Percentiles rank a stretch among this genome's conserved stretches.
Evolutionary conservation across 2,329 filamentous ascomycete genomes (phyloP).

Genomic region (Phyllosticta citribraziliensis): DNA sequence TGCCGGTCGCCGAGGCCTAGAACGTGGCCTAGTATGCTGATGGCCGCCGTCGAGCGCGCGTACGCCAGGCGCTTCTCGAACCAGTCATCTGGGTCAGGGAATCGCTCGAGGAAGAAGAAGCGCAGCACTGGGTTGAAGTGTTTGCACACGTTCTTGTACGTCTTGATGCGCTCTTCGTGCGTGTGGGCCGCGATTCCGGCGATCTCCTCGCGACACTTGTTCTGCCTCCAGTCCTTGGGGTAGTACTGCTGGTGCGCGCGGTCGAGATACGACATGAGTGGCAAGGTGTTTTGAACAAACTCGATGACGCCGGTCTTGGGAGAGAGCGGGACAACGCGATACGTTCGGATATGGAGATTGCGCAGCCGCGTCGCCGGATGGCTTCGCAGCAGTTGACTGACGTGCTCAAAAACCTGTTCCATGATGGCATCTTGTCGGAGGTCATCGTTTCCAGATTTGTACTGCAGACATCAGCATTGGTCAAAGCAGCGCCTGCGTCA

Average conservation of each 20-base stretch:
- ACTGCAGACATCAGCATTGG: slow-evolving; percentile 30
- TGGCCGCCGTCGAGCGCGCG: slow-evolving; percentile 83
- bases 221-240: slow-evolving; percentile 70
- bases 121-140: slow-evolving; percentile 87
- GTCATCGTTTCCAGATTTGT: slow-evolving; percentile 94
- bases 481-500: slow-evolving; percentile 5
- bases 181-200: slow-evolving; percentile 59
- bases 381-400: slow-evolving; percentile 77
- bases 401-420: slow-evolving; percentile 98
- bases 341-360: slow-evolving; percentile 83
- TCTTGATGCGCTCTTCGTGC: slow-evolving; percentile 59
- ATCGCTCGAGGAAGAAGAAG: slow-evolving; percentile 95
- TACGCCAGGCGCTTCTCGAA: slow-evolving; percentile 83
- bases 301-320: slow-evolving; percentile 85
- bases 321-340: slow-evolving; percentile 89
- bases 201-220: slow-evolving; percentile 71
- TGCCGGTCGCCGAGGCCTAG: slow-evolving; percentile 90
- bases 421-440: slow-evolving; percentile 95
- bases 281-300: slow-evolving; percentile 88
- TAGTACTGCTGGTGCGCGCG: slow-evolving; percentile 82
- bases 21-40: slow-evolving; percentile 89
- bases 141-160: slow-evolving; percentile 68
- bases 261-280: slow-evolving; percentile 84
- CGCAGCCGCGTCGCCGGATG: slow-evolving; percentile 82
- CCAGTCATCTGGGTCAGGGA: slow-evolving; percentile 91